Evolutionary conservation across 2,329 filamentous ascomycete species (phyloP).

Genomic region (Penicillium crustosum): DNA sequence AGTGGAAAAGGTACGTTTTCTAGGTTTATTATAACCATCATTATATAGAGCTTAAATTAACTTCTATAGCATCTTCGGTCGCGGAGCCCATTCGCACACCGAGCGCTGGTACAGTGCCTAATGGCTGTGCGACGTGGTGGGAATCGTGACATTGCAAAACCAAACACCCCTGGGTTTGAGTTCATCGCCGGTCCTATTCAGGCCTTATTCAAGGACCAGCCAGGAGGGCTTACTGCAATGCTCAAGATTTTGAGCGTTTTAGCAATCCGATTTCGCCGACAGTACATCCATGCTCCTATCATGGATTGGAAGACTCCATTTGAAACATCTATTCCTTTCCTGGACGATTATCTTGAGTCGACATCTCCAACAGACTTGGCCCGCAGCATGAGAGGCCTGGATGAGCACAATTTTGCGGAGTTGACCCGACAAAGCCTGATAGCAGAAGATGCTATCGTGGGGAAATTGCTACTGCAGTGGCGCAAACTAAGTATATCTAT

Average conservation of each 20-base stretch:
- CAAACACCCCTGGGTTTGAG: conserved; percentile 27
- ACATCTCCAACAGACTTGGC: conserved; percentile 36
- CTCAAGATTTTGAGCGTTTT: conserved; percentile 41
- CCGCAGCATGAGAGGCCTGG: conserved; percentile 30
- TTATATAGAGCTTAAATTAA: not conserved
- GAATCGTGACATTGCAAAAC: conserved; percentile 13
- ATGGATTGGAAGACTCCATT: conserved; percentile 40
- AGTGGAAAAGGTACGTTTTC: conserved; percentile 37
- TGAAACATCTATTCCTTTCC: conserved; percentile 31
- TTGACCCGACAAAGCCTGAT: conserved; percentile 29
- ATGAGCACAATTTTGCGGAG: conserved; percentile 33
- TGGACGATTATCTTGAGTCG: conserved; percentile 38
- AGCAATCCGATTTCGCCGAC: conserved; percentile 35
- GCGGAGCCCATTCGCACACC: conserved; percentile 41
- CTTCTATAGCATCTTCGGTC: conserved; percentile 34
- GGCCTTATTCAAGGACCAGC: conserved; percentile 34
- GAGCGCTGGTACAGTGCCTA: conserved; percentile 36
- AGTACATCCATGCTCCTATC: conserved; percentile 34
- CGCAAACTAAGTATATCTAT: conserved; percentile 32
- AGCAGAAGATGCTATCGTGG: conserved; percentile 23
- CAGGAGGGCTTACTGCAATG: conserved; percentile 32
- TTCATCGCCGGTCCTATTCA: conserved; percentile 44
- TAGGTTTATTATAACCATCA: not conserved
- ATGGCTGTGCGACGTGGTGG: conserved; percentile 21
- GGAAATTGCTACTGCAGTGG: conserved; percentile 32